Conservation (phyloP, 1,284 basidiomycete species). For the Ustanciosporium gigantosporum region DNA sequence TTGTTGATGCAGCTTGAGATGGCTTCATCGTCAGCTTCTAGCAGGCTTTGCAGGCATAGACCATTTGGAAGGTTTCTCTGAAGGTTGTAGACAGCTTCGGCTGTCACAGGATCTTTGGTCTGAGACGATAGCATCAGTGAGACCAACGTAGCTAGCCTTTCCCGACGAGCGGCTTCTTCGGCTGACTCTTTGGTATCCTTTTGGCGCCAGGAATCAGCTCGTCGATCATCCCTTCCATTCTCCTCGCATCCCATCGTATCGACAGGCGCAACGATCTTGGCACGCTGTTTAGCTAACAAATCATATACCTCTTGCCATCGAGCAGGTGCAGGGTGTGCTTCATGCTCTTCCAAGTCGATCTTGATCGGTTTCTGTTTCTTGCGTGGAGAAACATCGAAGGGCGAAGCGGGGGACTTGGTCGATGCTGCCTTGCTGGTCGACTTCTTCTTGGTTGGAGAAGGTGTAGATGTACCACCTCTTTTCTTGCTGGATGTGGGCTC, state of each 20-base stretch:
- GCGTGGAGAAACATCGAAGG: constrained; percentile 36
- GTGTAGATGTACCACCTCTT: no score
- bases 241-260: constrained; percentile 61
- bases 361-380: constrained; percentile 53
- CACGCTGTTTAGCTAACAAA: constrained; percentile 41
- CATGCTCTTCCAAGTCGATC: constrained; percentile 46
- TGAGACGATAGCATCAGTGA: constrained; percentile 88
- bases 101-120: constrained; percentile 76
- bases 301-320: constrained; percentile 45
- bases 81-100: constrained; percentile 78
- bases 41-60: constrained; percentile 74
- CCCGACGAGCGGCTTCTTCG: constrained; percentile 66
- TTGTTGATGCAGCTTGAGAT: constrained; percentile 80
- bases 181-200: constrained; percentile 17
- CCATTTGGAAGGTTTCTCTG: constrained; percentile 75
- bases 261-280: constrained; percentile 56
- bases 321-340: constrained; percentile 46
- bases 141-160: constrained; percentile 80
- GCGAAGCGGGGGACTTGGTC: constrained; percentile 18
- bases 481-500: no score
- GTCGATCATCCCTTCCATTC: constrained; percentile 40
- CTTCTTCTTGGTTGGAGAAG: background rate
- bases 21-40: constrained; percentile 69
- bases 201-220: constrained; percentile 41
- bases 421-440: background rate